Evolutionary conservation across 345 rosid genomes (phyloP), one percentile per base, ranked within the genome.

Genomic region (Salix koriyanagi): DNA sequence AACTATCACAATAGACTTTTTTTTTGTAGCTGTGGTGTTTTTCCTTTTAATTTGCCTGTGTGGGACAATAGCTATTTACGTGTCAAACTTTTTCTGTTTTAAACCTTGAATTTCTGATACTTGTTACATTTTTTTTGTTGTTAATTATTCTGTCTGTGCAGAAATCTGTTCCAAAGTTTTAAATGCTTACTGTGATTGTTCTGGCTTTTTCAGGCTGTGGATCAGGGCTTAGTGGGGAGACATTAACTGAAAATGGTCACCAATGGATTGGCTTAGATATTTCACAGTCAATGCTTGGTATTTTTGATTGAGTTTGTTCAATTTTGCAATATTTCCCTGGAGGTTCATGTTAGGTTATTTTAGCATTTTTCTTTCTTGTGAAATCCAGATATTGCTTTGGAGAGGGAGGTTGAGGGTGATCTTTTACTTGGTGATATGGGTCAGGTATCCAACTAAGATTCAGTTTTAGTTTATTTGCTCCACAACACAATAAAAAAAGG

Each of bases 361-460:
- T 60, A n/a, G 14, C 23, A 37, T 2, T 10, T 30, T 79, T 65
- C 69, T 36, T 41, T 18, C 61, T 34, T 60, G 23, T 58, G 16
- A 44, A 69, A 64, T 77, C 44, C 83, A 93, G 97, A 89, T 75
- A 84, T 95, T 78, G 96, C 97, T 28, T 76, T 89, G 87, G 97
- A 95, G 81, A 85, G 97, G 18, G 97, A 93, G 84, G 94, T 88
- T 62, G 93, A 93, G 64, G 96, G 99, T 25, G 99, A 96, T 90
- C 90, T 96, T 48, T 75, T 96, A 79, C 97, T 93, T 74, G 89
- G 88, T 37, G 99, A 96, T 84, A 93, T 93, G 99, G 99, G 99
- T 30, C 98, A 96, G 97, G 97, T 96, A 74, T 76, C 2, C 39
- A 39, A 76, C 19, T 25, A 25, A 61, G 28, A 7, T 70, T 34